Conservation (phyloP, 2,329 filamentous ascomycete species). For the Xenosphaeropsis pyriputrescens region DNA sequence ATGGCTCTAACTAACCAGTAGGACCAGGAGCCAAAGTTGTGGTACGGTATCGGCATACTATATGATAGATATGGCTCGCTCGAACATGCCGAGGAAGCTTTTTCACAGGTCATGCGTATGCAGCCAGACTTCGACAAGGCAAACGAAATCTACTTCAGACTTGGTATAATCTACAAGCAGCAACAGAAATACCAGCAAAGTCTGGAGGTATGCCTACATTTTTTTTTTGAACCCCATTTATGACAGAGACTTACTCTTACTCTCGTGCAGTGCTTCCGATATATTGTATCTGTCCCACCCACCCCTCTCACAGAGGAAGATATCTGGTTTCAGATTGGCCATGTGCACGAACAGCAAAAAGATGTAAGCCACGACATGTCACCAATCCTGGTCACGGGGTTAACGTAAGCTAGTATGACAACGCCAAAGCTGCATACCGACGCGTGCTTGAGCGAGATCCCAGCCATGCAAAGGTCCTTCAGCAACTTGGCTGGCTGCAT, state of each 20-base stretch:
- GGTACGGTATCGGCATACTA: constrained; percentile 96
- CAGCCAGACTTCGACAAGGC: constrained; percentile 96
- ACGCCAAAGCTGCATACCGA: constrained; percentile 81
- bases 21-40: constrained; percentile 77
- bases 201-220: constrained; percentile 53
- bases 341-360: constrained; percentile 98
- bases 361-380: constrained; percentile 52
- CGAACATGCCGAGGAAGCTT: constrained; percentile 94
- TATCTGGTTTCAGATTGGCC: constrained; percentile 99
- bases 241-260: constrained; percentile 12
- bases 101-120: constrained; percentile 98
- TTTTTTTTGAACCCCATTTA: background rate
- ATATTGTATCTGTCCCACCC: constrained; percentile 87
- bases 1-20: constrained; percentile 6
- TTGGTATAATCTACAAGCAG: constrained; percentile 99
- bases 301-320: constrained; percentile 90
- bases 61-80: constrained; percentile 94
- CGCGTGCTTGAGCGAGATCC: constrained; percentile 89
- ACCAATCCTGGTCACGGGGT: constrained; percentile 3
- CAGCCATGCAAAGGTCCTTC: constrained; percentile 92
- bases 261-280: constrained; percentile 73
- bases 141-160: constrained; percentile 95
- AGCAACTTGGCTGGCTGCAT: constrained; percentile 94
- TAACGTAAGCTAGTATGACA: constrained; percentile 57
- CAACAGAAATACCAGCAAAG: constrained; percentile 88